A percentile compares a stretch with the other conserved stretches of the same genome.
Conservation (phyloP, 495 filamentous ascomycete species). For the Neurospora sp. region DNA sequence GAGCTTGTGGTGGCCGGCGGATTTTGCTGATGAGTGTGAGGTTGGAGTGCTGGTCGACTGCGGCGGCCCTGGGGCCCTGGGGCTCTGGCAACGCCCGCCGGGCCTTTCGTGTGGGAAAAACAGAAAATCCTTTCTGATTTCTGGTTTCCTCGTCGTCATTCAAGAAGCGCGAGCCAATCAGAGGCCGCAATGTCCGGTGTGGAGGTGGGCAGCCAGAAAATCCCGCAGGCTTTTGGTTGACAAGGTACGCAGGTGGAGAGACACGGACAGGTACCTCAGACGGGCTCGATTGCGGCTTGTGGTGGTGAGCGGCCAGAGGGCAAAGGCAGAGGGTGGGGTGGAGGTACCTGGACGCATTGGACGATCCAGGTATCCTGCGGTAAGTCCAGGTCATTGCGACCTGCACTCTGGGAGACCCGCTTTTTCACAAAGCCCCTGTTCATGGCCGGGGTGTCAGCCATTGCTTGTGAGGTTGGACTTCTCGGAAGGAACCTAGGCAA, state of each 20-base stretch:
- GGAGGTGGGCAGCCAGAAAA: constrained; percentile 21
- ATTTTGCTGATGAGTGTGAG: background rate
- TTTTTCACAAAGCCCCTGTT: background rate
- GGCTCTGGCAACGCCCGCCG: background rate
- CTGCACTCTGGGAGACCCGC: constrained; percentile 17
- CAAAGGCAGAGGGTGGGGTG: constrained; percentile 8
- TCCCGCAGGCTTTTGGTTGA: constrained; percentile 21
- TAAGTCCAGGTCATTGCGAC: constrained; percentile 14
- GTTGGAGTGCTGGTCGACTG: background rate
- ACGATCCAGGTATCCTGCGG: constrained; percentile 15
- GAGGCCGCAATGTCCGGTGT: background rate
- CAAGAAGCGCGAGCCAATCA: background rate
- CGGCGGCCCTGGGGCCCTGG: background rate
- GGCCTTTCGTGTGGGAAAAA: background rate
- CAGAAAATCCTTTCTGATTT: background rate
- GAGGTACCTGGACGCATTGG: constrained; percentile 15
- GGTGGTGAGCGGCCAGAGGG: background rate
- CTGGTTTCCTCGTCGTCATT: constrained; percentile 3
- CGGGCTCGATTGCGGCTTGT: constrained; percentile 6
- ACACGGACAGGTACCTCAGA: constrained; percentile 17
- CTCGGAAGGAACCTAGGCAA: constrained; percentile 10
- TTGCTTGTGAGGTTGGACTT: constrained; percentile 9
- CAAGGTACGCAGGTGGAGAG: constrained; percentile 17
- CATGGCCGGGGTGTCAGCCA: constrained; percentile 5
- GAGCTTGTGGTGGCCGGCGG: background rate